A percentile compares a stretch with the other conserved stretches of the same genome.
Evolutionary conservation across 148 eudicot genomes (phyloP).

Genomic region (Rheum nobile): DNA sequence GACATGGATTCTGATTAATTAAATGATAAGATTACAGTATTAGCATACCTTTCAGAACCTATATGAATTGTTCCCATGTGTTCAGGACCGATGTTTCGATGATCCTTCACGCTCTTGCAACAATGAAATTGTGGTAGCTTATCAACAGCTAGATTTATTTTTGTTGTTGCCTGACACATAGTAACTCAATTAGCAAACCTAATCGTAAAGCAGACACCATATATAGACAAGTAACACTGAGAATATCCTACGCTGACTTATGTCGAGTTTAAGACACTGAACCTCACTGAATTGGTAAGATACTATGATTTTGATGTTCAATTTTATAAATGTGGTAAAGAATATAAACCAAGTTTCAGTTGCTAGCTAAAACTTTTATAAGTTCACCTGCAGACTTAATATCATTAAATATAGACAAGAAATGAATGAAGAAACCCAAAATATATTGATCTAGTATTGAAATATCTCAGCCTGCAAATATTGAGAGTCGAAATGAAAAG

Average conservation of each 20-base stretch:
- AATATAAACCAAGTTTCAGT: background rate
- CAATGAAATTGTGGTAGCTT: conserved; percentile 60
- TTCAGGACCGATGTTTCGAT: conserved; percentile 65
- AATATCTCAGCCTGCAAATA: background rate
- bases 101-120: conserved; percentile 31
- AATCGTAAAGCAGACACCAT: background rate
- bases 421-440: background rate
- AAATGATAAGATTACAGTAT: background rate
- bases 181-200: background rate
- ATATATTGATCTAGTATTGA: background rate
- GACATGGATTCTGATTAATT: background rate
- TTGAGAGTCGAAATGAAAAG: no score
- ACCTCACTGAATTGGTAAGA: background rate
- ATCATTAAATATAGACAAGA: background rate
- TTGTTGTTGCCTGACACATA: conserved; percentile 73
- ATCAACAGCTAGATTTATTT: conserved; percentile 88
- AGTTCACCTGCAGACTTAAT: background rate
- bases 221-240: background rate
- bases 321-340: background rate
- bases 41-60: conserved; percentile 76
- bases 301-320: background rate
- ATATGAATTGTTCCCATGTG: conserved; percentile 95
- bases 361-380: background rate
- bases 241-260: conserved; percentile 28
- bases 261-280: background rate